A percentile compares a stretch with the other conserved stretches of the same genome.
These are phyloP conservation scores for Talaromyces funiculosus DNA, from an alignment of 2,329 filamentous ascomycete genomes.

Conservation along the genomic window DNA sequence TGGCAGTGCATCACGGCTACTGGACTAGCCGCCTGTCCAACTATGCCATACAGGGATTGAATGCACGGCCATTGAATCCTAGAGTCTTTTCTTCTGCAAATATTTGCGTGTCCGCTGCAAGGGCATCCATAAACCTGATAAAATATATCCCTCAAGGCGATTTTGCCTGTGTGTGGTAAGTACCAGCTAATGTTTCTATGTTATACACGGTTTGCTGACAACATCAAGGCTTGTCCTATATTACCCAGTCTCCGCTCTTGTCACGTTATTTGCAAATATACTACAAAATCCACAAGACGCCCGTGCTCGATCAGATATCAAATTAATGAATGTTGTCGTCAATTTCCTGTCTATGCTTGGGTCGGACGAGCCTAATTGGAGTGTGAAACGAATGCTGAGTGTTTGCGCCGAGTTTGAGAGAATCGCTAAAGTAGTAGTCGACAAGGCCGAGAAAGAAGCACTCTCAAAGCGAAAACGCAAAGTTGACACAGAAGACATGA, in stretches of 20 bases:
- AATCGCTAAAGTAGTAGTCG: constrained; percentile 83
- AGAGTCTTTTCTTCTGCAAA: constrained; percentile 90
- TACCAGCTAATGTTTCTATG: background rate
- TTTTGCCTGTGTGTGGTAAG: constrained; percentile 89
- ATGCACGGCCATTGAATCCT: constrained; percentile 84
- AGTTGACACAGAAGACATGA: constrained; percentile 33
- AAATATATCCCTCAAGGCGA: constrained; percentile 97
- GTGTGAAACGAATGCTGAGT: constrained; percentile 86
- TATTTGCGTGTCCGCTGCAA: constrained; percentile 84
- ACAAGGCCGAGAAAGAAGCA: constrained; percentile 83
- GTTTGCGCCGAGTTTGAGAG: constrained; percentile 96
- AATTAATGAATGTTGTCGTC: constrained; percentile 87
- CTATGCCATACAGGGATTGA: constrained; percentile 89
- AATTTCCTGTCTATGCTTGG: constrained; percentile 84
- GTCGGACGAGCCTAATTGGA: constrained; percentile 83
- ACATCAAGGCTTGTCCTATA: constrained; percentile 73
- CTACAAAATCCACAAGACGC: constrained; percentile 90
- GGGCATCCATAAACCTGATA: constrained; percentile 86
- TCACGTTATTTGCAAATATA: constrained; percentile 94
- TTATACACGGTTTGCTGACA: constrained; percentile 22
- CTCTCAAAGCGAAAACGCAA: constrained; percentile 79
- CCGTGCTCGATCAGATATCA: constrained; percentile 79
- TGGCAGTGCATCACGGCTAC: constrained; percentile 96
- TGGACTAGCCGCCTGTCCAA: constrained; percentile 95
- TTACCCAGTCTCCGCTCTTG: constrained; percentile 89